Evolutionary conservation across 2,329 filamentous ascomycete species (phyloP).

Genomic region (Leptographium flavum): DNA sequence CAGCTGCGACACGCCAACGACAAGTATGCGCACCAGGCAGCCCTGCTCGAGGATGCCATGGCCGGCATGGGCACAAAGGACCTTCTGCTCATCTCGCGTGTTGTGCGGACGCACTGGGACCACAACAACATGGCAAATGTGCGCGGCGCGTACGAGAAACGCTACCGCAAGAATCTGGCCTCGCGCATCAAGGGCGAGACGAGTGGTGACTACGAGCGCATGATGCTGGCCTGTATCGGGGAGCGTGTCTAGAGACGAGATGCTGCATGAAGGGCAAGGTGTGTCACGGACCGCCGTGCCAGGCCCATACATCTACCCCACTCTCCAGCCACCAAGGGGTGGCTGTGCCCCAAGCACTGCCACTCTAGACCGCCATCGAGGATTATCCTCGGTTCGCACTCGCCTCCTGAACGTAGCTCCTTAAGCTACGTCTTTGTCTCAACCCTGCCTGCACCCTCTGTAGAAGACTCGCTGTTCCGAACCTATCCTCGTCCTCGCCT

Average conservation of each 20-base stretch:
- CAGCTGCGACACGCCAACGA: slow-evolving; percentile 68
- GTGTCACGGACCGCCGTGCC: no score
- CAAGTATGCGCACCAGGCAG: slow-evolving; percentile 71
- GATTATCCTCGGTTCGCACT: no score
- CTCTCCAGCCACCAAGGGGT: no score
- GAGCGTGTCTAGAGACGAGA: slow-evolving; percentile 18
- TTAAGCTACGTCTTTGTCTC: no score
- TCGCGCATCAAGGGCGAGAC: slow-evolving; percentile 68
- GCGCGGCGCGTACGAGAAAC: slow-evolving; percentile 61
- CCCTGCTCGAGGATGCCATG: slow-evolving; percentile 77
- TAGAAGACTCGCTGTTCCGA: no score
- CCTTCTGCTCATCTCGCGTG: slow-evolving; percentile 57
- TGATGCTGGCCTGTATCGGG: slow-evolving; percentile 58
- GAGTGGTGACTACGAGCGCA: slow-evolving; percentile 64
- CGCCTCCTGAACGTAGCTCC: no score
- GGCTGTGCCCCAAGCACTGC: no score
- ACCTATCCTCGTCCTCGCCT: no score
- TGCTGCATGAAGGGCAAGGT: background rate
- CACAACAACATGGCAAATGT: slow-evolving; percentile 58
- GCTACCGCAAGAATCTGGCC: slow-evolving; percentile 53
- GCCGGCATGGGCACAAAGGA: slow-evolving; percentile 79
- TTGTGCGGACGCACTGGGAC: slow-evolving; percentile 78
- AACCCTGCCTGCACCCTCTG: no score
- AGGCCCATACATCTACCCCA: no score
- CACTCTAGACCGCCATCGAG: no score